Evolutionary conservation across 1,139 yeast genomes (phyloP).

Genomic region (Magnusiomyces ingens): DNA sequence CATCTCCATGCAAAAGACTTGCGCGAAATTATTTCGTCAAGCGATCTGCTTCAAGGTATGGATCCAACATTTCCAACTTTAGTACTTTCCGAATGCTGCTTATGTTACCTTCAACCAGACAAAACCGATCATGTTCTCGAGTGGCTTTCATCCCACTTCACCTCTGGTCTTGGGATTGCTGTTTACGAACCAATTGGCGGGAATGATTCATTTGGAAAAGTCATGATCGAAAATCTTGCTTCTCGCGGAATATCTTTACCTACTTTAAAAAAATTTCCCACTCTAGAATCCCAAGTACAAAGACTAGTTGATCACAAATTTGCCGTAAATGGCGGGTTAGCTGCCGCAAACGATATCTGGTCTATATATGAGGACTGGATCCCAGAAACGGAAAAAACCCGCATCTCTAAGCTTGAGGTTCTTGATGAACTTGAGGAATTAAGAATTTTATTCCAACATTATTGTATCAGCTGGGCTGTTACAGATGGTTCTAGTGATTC

Average conservation of each 20-base stretch:
- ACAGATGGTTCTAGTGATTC: slow-evolving; percentile 2
- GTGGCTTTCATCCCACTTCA: slow-evolving; percentile 23
- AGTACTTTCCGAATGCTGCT: slow-evolving; percentile 79
- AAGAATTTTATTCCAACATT: slow-evolving; percentile 65
- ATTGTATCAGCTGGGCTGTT: slow-evolving; percentile 48
- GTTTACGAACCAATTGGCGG: slow-evolving; percentile 82
- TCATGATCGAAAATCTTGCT: slow-evolving; percentile 71
- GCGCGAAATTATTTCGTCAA: slow-evolving; percentile 29
- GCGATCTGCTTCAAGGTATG: slow-evolving; percentile 27
- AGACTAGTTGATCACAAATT: slow-evolving; percentile 29
- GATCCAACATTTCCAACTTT: slow-evolving; percentile 52
- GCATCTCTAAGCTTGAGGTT: slow-evolving; percentile 62
- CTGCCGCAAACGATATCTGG: slow-evolving; percentile 50
- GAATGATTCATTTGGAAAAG: slow-evolving; percentile 66
- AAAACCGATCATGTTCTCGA: slow-evolving; percentile 49
- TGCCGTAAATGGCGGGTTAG: slow-evolving; percentile 14
- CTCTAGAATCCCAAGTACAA: slow-evolving; percentile 41
- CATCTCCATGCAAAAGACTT: slow-evolving; percentile 53
- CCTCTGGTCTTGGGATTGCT: slow-evolving; percentile 35
- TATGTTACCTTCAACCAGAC: slow-evolving; percentile 66
- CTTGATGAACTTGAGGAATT: slow-evolving; percentile 90
- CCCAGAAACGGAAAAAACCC: slow-evolving; percentile 38
- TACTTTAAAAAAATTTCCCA: slow-evolving; percentile 45
- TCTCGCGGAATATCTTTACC: slow-evolving; percentile 71
- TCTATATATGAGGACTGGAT: slow-evolving; percentile 57